Evolutionary conservation across 768 basidiomycete species (phyloP), one percentile per base, ranked within the genome.

Genomic region (Kwoniella botswanensis): DNA sequence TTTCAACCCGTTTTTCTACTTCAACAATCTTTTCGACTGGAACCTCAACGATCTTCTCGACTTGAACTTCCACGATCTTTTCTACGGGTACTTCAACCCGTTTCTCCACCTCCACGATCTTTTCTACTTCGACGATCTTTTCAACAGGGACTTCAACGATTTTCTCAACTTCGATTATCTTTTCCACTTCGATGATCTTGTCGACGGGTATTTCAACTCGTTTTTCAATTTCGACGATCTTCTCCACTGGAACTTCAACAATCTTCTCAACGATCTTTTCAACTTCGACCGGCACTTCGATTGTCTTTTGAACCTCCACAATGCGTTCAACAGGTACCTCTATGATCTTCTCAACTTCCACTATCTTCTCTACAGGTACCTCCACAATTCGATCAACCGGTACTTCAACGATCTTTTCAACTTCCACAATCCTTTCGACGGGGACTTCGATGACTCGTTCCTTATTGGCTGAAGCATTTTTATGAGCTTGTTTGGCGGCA

Each of bases 381-480:
- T 82, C 80, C 46, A 76, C 73, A 41, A 80, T 78, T 35, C 79
- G 74, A 68, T 84, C 82, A 60, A 81, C 79, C 11, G 71, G 72
- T 22, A 75, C 76, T 63, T 81, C 81, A 65, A 84, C 74, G 56
- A 82, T 73, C 58, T 77, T 81, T 57, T 83, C 78, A 22, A 84
- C 81, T 69, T 82, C 74, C 11, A 80, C 72, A 13, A 74, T 72
- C 71, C 79, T 79, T 56, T 73, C 73, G 63, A 59, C 76, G 5
- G 71, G 74, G 26, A 78, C 72, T 57, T 82, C 77, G 29, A 77
- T 73, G 44, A 71, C 65, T 46, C 69, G 63, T 29, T 73, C 65
- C 24, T 70, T 74, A 41, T 24, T 24, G 35, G 35, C 35, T 4
- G 35, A 35, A 35, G 70, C 70, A 67, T 71, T 65, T 43, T 73